Percentiles rank a stretch among this genome's conserved stretches.
These are phyloP conservation scores for Ophiostoma piceae DNA, from an alignment of 2,329 filamentous ascomycete genomes.

Conservation along the genomic window DNA sequence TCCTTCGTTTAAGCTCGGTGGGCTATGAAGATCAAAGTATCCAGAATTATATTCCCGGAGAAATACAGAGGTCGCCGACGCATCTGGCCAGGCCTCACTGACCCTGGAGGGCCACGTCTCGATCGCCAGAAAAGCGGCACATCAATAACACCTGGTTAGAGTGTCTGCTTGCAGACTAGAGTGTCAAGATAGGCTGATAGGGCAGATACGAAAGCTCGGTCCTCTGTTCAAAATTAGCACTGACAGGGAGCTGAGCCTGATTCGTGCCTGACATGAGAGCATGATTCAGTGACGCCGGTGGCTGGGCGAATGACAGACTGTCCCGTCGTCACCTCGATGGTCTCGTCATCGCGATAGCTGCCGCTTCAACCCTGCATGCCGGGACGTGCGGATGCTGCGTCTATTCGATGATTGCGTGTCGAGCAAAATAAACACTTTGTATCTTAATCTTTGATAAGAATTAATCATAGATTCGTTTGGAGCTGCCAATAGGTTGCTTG, in stretches of 20 bases:
- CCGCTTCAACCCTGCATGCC: neutral
- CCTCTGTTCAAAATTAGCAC: neutral
- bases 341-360: neutral
- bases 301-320: neutral
- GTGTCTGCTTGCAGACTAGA: neutral
- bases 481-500: neutral
- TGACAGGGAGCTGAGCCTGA: neutral
- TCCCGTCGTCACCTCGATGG: neutral
- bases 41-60: neutral
- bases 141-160: neutral
- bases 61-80: neutral
- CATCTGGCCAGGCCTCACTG: neutral
- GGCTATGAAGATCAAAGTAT: neutral
- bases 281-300: neutral
- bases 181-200: neutral
- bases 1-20: neutral
- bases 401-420: neutral
- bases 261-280: neutral
- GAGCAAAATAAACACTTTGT: neutral
- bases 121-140: neutral
- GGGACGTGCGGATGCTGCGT: neutral
- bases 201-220: neutral
- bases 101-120: neutral
- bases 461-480: neutral
- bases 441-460: neutral